phyloP scores from a whole-genome alignment of 495 filamentous ascomycete genomes.

The Aspergillus avenaceus region DNA sequence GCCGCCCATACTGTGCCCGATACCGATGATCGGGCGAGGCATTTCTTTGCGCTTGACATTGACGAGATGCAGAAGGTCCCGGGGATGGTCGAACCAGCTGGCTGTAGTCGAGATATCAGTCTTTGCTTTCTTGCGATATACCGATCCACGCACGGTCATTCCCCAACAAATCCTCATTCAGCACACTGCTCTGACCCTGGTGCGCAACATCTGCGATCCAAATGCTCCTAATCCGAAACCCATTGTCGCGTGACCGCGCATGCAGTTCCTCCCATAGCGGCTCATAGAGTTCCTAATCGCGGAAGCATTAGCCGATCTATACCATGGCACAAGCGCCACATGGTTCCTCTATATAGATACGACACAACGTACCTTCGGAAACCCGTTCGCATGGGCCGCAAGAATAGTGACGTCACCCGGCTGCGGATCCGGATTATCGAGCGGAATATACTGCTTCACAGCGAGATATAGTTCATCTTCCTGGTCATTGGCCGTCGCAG shows the following conservation, averaged over 20 bases:
- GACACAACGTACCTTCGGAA: conserved; percentile 63
- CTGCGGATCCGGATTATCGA: conserved; percentile 57
- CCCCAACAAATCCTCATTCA: conserved; percentile 71
- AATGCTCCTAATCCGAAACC: conserved; percentile 71
- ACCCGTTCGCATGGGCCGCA: conserved; percentile 80
- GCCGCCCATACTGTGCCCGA: conserved; percentile 90
- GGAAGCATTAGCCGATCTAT: background rate
- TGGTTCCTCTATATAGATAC: conserved; percentile 1
- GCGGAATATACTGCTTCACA: conserved; percentile 81
- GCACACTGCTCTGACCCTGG: conserved; percentile 67
- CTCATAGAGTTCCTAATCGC: conserved; percentile 78
- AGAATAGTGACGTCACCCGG: conserved; percentile 79
- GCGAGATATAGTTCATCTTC: conserved; percentile 61
- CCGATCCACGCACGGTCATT: conserved; percentile 63
- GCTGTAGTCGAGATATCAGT: conserved; percentile 39
- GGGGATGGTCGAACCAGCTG: conserved; percentile 79
- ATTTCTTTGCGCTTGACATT: conserved; percentile 80
- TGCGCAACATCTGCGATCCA: conserved; percentile 83
- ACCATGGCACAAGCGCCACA: background rate
- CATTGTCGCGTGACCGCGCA: conserved; percentile 42
- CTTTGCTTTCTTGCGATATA: conserved; percentile 4
- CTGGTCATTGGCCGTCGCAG: conserved; percentile 56
- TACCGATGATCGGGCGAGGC: conserved; percentile 80
- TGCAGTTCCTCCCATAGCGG: conserved; percentile 80
- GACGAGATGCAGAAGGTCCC: conserved; percentile 83